Percentiles rank a stretch among this genome's conserved stretches.
phyloP scores from a whole-genome alignment of 371 early-diverging fungal genomes.

The Syncephalastrum monosporum region DNA sequence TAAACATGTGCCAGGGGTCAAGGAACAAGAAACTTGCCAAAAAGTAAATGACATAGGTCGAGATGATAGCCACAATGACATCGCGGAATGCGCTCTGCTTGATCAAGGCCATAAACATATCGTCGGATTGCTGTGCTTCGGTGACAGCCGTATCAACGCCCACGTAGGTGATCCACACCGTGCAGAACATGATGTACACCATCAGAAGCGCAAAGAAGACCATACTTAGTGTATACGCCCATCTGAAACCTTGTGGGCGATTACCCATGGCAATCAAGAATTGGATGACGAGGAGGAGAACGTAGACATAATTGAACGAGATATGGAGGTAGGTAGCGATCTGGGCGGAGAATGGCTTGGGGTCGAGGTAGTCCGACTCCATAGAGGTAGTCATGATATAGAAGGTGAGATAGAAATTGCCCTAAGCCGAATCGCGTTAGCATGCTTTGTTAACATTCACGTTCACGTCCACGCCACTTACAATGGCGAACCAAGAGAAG shows the following conservation, averaged over 20 bases:
- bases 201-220: conserved; percentile 52
- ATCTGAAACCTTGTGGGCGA: conserved; percentile 77
- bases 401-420: conserved; percentile 78
- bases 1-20: conserved; percentile 73
- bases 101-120: conserved; percentile 29
- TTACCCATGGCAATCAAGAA: conserved; percentile 82
- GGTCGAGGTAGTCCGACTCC: conserved; percentile 15
- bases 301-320: conserved; percentile 60
- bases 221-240: conserved; percentile 62
- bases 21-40: conserved; percentile 63
- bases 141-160: conserved; percentile 41
- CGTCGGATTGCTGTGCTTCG: conserved; percentile 18
- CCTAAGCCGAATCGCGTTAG: conserved; percentile 46
- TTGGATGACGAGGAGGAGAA: conserved; percentile 58
- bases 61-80: conserved; percentile 58
- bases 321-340: conserved; percentile 45
- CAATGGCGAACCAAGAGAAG: conserved; percentile 78
- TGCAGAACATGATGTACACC: conserved; percentile 63
- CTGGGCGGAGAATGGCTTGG: conserved; percentile 52
- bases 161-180: conserved; percentile 49
- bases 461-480: conserved; percentile 45
- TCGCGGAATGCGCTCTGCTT: conserved; percentile 50
- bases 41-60: conserved; percentile 71
- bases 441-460: conserved; percentile 59
- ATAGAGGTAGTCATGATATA: conserved; percentile 58